phyloP scores from a whole-genome alignment of 495 filamentous ascomycete species.

The Neurospora sp. region DNA sequence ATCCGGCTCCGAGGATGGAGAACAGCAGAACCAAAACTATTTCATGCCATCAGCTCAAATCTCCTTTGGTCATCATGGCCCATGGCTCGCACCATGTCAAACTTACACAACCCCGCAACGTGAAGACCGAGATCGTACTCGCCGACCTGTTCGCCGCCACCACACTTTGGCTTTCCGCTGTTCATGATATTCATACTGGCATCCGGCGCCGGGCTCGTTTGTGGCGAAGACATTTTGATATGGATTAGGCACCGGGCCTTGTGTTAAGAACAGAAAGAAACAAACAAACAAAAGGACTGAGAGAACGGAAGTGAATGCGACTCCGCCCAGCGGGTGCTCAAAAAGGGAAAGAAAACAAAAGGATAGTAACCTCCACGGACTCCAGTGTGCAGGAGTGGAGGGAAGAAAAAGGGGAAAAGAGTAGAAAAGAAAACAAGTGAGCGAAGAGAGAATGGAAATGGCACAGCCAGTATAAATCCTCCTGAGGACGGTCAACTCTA shows the following conservation, averaged over 20 bases:
- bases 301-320: conserved; percentile 5
- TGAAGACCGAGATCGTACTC: conserved; percentile 42
- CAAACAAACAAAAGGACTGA: conserved; percentile 7
- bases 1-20: conserved; percentile 38
- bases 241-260: conserved; percentile 5
- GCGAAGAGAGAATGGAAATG: conserved; percentile 12
- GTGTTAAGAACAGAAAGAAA: conserved; percentile 4
- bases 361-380: not conserved
- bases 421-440: conserved; percentile 12
- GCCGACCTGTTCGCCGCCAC: conserved; percentile 28
- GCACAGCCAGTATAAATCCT: conserved; percentile 15
- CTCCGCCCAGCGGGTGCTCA: not conserved
- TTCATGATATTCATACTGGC: conserved; percentile 5
- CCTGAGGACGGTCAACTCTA: conserved; percentile 13
- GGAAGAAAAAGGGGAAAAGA: conserved; percentile 3
- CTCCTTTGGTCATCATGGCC: not conserved
- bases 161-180: conserved; percentile 34
- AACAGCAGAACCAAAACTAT: conserved; percentile 30
- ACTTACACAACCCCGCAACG: conserved; percentile 40
- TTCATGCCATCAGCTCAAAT: conserved; percentile 7
- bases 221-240: not conserved
- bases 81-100: conserved; percentile 7
- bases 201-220: conserved; percentile 7
- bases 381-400: not conserved
- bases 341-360: conserved; percentile 4